Evolutionary conservation across 208 protist genomes (phyloP), one percentile per base, ranked within the genome.

Genomic region (Strigomonas galati): DNA sequence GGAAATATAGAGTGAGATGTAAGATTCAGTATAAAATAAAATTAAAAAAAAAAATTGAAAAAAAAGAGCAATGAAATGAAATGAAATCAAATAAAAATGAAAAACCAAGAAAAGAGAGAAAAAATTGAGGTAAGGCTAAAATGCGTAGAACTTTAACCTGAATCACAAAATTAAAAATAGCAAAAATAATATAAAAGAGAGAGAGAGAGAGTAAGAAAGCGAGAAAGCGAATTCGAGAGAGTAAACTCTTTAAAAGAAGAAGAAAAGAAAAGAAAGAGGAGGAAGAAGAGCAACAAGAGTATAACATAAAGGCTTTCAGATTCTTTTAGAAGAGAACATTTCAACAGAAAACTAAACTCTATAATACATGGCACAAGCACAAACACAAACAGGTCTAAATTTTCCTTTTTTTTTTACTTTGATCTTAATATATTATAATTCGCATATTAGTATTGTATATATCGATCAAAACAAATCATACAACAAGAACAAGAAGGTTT

Each of bases 171-270:
- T 12, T 58, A 58, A 53, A 27, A 57, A 37, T 7, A 43, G 28
- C 26, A 17, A 44, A 21, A 60, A 40, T 52, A 49, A 40, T 26
- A 67, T 5, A 69, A 15, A 15, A 54, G 23, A 51, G 30, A 52
- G 55, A 51, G 27, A 58, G 49, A 31, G 27, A 51, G 54, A 64
- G n/a, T n/a, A n/a, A n/a, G n/a, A n/a, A n/a, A n/a, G n/a, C n/a
- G n/a, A n/a, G n/a, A n/a, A n/a, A n/a, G n/a, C n/a, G n/a, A n/a
- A n/a, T n/a, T n/a, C n/a, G n/a, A n/a, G n/a, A n/a, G n/a, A n/a
- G n/a, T n/a, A n/a, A n/a, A n/a, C n/a, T n/a, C n/a, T n/a, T n/a
- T n/a, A n/a, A n/a, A n/a, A n/a, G n/a, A n/a, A n/a, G n/a, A n/a
- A n/a, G n/a, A n/a, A n/a, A n/a, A n/a, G n/a, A n/a, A n/a, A n/a